Base-by-base conservation (phyloP, 225 moss, liverwort and hornwort species). In the Sphagnum tenellum region DNA sequence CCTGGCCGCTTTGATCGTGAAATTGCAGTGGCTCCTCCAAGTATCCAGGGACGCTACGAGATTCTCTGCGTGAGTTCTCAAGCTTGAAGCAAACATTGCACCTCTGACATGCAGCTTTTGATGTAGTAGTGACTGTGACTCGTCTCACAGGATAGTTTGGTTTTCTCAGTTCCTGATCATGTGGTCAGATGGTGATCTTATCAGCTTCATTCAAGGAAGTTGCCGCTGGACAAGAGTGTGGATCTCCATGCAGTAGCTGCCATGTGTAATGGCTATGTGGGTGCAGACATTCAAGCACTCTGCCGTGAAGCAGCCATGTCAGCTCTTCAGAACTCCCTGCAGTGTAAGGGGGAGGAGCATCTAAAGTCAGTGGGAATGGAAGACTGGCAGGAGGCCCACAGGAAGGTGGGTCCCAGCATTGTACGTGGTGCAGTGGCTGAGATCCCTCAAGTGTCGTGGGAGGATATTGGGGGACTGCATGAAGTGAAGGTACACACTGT, bases 1-100 rank as follows among this genome's bases (percentile, higher is more conserved):
- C 89, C 96, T 74, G 92, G 96, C 47, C 92, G 96, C 71, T 98
- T 98, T 73, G 96, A 98, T 72, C 85, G 90, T 69, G 96, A 98
- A 80, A 79, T 98, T 59, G 81, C 90, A 70, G 77, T 98, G 67
- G 73, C 74, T 56, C 92, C 96, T 77, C 96, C 96, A 48, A 92
- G 78, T 76, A 67, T 74, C 57, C 78, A 87, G 58, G 96, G 89
- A 69, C 88, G 96, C 48, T 85, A 72, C 59, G 80, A 75, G 10
- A 98, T 98, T 69, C 88, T 98, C 53, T 67, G 75, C 56, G 96
- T 98, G 82, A 82, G 89, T 66, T 65, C 52, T 9, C 52, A 0
- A 52, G 52, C 9, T 9, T 52, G 52, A 9, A 60, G 59, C 29
- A 29, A 29, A 29, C 29, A 29, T 29, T 29, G 29, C 29, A 29